Evolutionary conservation across 2,329 filamentous ascomycete species (phyloP).

Genomic region (Penicillium sp.): DNA sequence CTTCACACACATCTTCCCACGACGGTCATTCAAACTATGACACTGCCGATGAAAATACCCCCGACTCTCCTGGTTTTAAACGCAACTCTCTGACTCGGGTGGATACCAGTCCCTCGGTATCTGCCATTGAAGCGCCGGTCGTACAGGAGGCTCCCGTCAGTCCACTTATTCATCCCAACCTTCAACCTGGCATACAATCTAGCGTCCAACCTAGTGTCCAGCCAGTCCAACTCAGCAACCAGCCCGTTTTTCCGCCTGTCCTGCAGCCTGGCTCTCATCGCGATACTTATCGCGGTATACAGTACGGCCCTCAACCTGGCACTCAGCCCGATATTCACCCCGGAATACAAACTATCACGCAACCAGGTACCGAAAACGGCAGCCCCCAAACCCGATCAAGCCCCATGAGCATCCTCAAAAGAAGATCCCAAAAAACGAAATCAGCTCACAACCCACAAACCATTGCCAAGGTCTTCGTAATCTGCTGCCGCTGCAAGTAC

Average conservation of each 20-base stretch:
- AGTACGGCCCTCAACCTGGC: neutral
- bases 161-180: neutral
- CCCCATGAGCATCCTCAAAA: conserved; percentile 6
- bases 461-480: conserved; percentile 42
- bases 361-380: neutral
- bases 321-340: neutral
- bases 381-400: conserved; percentile 7
- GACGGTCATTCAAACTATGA: conserved; percentile 31
- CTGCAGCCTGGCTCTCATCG: neutral
- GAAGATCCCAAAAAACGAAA: conserved; percentile 17
- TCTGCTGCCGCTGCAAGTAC: conserved; percentile 44
- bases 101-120: neutral
- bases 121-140: neutral
- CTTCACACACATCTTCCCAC: conserved; percentile 17
- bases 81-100: neutral
- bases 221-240: neutral
- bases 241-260: no score
- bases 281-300: neutral
- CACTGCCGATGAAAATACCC: conserved; percentile 31
- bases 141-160: neutral
- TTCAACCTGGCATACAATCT: neutral
- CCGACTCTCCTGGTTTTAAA: conserved; percentile 11
- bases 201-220: neutral
- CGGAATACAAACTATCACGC: neutral
- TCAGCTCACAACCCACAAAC: conserved; percentile 18